Evolutionary conservation across 2,329 filamentous ascomycete genomes (phyloP), one percentile per base, ranked within the genome.

Genomic region (Colletotrichum karsti): DNA sequence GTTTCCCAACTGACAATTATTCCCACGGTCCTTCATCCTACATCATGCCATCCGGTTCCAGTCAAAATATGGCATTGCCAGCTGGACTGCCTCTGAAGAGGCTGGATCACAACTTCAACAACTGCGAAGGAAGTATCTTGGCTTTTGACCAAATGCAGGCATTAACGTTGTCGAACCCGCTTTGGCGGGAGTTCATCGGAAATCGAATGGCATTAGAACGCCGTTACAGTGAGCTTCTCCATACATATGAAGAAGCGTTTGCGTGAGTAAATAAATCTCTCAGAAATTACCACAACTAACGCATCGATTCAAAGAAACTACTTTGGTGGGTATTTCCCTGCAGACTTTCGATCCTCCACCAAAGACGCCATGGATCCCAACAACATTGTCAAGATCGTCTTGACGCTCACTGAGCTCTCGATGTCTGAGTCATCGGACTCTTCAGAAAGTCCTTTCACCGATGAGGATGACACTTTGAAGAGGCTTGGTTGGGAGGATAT

Each of bases 31-130:
- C n/a, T n/a, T n/a, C n/a, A n/a, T n/a, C n/a, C n/a, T n/a, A n/a
- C 20, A 7, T 24, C 42, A 46, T 46, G 18, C 15, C 42, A 46
- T 13, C 42, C 24, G 42, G 24, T 24, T 22, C 20, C 20, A 7
- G 20, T 2, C 18, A 30, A 35, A 30, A 46, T 5, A 56, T 33
- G 35, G 51, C 37, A 4, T n/a, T 46, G 13, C 50, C 51, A 5
- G 42, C 51, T 7, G 59, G 64, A 6, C 51, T 67, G 2, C 58
- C 64, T 9, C 15, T 67, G 5, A 42, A 42, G 26, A 63, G 24
- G 9, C 56, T 74, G 0, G 71, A 74, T 26, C 73, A 74, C 37
- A 69, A 74, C 28, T 71, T 74, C 33, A 72, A 74, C 22, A 74
- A 69, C 7, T 71, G 67, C 18, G 72, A 71, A 62, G 73, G 73